A percentile compares a stretch with the other conserved stretches of the same genome.
Conservation (phyloP, 2,329 filamentous ascomycete genomes). For the Exophiala phaeomuriformis region DNA sequence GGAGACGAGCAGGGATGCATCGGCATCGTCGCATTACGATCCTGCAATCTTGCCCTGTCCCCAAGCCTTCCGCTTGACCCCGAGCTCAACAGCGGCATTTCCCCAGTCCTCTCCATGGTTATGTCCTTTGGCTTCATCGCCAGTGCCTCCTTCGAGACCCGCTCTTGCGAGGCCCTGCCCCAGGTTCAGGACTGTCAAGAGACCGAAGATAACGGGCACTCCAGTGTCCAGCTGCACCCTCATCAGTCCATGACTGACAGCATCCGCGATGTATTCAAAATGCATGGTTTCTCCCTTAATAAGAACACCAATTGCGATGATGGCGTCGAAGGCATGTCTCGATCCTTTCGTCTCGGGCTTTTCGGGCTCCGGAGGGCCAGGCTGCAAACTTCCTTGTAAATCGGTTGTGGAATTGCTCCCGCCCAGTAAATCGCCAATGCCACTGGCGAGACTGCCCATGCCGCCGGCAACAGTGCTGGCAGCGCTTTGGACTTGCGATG, state of each 20-base stretch:
- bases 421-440: slow-evolving; percentile 69
- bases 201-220: slow-evolving; percentile 83
- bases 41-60: slow-evolving; percentile 55
- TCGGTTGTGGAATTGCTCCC: slow-evolving; percentile 59
- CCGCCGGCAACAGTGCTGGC: slow-evolving; percentile 24
- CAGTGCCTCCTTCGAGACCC: slow-evolving; percentile 54
- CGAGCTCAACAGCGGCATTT: slow-evolving; percentile 85
- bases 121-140: slow-evolving; percentile 50
- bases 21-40: background rate
- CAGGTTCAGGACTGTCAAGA: slow-evolving; percentile 81
- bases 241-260: slow-evolving; percentile 88
- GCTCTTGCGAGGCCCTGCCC: slow-evolving; percentile 81
- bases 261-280: slow-evolving; percentile 96
- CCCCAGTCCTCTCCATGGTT: slow-evolving; percentile 99
- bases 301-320: slow-evolving; percentile 89
- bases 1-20: background rate
- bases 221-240: slow-evolving; percentile 82
- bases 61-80: slow-evolving; percentile 80
- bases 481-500: slow-evolving; percentile 75
- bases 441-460: slow-evolving; percentile 48
- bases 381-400: slow-evolving; percentile 39
- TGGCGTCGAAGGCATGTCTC: slow-evolving; percentile 65
- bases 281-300: slow-evolving; percentile 99
- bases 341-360: slow-evolving; percentile 35
- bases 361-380: slow-evolving; percentile 23